Percentiles rank a stretch among this genome's conserved stretches.
Conservation (phyloP, 2,329 filamentous ascomycete species). For the Scedosporium dehoogii region DNA sequence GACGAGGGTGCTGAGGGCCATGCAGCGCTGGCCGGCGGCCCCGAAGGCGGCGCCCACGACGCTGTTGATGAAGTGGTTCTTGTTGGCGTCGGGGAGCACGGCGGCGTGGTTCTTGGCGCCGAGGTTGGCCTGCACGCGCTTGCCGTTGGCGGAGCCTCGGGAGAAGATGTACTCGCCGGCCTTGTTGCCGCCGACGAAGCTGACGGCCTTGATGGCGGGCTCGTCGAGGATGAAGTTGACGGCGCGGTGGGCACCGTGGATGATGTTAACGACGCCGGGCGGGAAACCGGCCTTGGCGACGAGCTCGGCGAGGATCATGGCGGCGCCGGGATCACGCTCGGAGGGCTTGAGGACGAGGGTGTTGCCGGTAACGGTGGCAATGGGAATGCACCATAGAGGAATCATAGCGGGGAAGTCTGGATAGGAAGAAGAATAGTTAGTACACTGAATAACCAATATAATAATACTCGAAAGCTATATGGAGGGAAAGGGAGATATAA, state of each 20-base stretch:
- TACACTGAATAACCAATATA: not conserved
- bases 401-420: slow-evolving; percentile 87
- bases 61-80: slow-evolving; percentile 79
- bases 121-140: slow-evolving; percentile 80
- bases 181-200: slow-evolving; percentile 80
- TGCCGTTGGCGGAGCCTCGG: slow-evolving; percentile 72
- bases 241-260: slow-evolving; percentile 70
- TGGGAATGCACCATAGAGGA: slow-evolving; percentile 81
- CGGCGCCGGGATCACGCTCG: slow-evolving; percentile 73
- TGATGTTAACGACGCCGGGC: slow-evolving; percentile 69
- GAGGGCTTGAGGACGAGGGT: slow-evolving; percentile 79
- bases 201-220: slow-evolving; percentile 75
- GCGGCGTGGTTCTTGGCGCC: slow-evolving; percentile 85
- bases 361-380: slow-evolving; percentile 76
- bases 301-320: slow-evolving; percentile 77
- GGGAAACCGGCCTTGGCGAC: slow-evolving; percentile 74
- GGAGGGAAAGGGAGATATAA: not conserved
- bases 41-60: slow-evolving; percentile 78
- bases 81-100: slow-evolving; percentile 78
- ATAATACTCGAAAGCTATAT: not conserved
- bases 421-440: not conserved
- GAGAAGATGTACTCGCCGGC: slow-evolving; percentile 80
- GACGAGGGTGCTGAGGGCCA: slow-evolving; percentile 75
- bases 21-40: slow-evolving; percentile 76
- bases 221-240: slow-evolving; percentile 83